A percentile compares a stretch with the other conserved stretches of the same genome.
Conservation (phyloP, 1,284 basidiomycete species). For the Cystobasidium sp. region DNA sequence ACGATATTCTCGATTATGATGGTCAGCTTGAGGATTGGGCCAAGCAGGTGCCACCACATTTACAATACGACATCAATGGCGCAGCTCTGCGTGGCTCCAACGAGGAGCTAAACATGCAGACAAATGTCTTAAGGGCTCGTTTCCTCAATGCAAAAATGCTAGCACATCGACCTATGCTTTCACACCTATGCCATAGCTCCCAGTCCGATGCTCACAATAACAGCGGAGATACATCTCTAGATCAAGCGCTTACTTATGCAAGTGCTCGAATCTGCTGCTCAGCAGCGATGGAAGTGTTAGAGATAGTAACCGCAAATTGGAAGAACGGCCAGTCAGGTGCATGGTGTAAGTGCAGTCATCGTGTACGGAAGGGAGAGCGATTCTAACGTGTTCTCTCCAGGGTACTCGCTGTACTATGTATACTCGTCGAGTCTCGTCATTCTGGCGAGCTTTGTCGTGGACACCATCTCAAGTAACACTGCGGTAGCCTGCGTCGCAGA, state of each 20-base stretch:
- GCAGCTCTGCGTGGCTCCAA: background rate
- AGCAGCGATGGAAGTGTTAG: constrained; percentile 19
- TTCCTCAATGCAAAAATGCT: constrained; percentile 24
- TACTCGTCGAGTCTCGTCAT: constrained; percentile 23
- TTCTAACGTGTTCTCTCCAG: background rate
- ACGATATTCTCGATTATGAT: constrained; percentile 12
- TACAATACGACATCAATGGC: background rate
- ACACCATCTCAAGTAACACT: background rate
- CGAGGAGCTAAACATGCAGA: constrained; percentile 14
- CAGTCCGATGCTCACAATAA: background rate
- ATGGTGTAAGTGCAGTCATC: constrained; percentile 26
- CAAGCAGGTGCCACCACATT: background rate
- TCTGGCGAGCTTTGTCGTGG: constrained; percentile 27
- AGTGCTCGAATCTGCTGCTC: constrained; percentile 24
- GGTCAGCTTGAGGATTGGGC: constrained; percentile 2
- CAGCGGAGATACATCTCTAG: constrained; percentile 5
- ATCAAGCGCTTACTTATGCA: constrained; percentile 10
- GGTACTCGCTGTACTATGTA: constrained; percentile 34
- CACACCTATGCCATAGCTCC: constrained; percentile 24
- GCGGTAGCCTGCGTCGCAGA: constrained; percentile 3
- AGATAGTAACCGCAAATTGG: constrained; percentile 10
- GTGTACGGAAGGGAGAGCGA: background rate
- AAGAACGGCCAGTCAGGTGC: constrained; percentile 17
- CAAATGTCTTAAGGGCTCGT: constrained; percentile 13
- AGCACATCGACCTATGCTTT: constrained; percentile 35